Evolutionary conservation across 129 eudicot genomes (phyloP), one percentile per base, ranked within the genome.

Genomic region (Heracleum sosnowskyi): DNA sequence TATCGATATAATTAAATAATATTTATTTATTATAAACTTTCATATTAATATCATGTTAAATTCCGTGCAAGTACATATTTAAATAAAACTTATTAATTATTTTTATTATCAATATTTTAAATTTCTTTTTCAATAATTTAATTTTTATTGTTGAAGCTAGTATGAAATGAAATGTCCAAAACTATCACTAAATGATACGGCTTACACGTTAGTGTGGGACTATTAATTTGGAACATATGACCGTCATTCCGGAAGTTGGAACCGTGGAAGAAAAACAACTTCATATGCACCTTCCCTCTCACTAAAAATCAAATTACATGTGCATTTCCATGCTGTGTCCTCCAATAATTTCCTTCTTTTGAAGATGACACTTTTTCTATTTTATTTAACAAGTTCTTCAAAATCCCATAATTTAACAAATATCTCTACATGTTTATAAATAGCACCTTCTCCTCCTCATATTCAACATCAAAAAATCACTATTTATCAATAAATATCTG

Each of bases 261-360:
- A 66, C 24, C 72, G 40, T 66, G 72, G 72, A 66, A 66, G 72
- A 28, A 66, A 28, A 13, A 66, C 72, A 31, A 63, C 40, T 31
- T 15, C 20, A 31, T 5, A 31, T 31, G 72, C 72, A 66, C 24
- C 72, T 28, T 33, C 36, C 36, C 24, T 28, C 72, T 7, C 72
- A 15, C 72, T 66, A 16, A 4, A 33, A 28, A 66, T 16, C 36
- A 66, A 31, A 66, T 0, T 16, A 12, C 39, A 66, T 28, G 72
- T 66, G 39, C 36, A 6, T 44, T 16, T 13, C 71, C 71, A 64
- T 64, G 17, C 16, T 13, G 10, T 64, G 2, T 64, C 70, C 70
- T 26, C 70, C 70, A 64, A 64, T 64, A 29, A 64, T 64, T 64
- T 31, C 36, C 37, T 29, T 29, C 37, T 11, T 9, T 4, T 64